These are phyloP conservation scores for Penicillium samsonianum DNA, from an alignment of 495 filamentous ascomycete species.

Conservation along the genomic window DNA sequence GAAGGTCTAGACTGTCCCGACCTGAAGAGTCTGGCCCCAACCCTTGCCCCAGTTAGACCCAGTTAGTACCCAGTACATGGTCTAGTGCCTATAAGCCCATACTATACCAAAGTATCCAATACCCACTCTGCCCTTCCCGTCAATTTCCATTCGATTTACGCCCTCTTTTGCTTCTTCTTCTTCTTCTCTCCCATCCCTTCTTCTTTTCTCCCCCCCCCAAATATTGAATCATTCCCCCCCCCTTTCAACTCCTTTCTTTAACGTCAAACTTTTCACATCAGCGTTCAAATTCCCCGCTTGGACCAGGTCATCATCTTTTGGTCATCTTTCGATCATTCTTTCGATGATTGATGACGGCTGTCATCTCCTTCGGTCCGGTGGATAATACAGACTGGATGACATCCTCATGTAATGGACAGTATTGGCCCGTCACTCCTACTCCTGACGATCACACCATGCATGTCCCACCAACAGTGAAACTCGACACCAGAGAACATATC, in stretches of 20 bases:
- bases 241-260: conserved; percentile 9
- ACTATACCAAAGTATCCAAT: conserved; percentile 19
- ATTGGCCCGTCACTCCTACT: conserved; percentile 30
- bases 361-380: conserved; percentile 19
- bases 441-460: conserved; percentile 37
- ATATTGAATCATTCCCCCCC: conserved; percentile 10
- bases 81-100: conserved; percentile 3
- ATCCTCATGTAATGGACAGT: conserved; percentile 41
- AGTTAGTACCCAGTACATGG: conserved; percentile 20
- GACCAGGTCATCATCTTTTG: background rate
- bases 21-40: conserved; percentile 20
- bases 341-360: conserved; percentile 17
- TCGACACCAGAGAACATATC: conserved; percentile 23
- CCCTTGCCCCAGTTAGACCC: conserved; percentile 12
- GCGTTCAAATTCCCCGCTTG: background rate
- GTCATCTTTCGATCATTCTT: background rate
- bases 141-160: conserved; percentile 23
- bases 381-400: conserved; percentile 38
- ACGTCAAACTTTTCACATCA: conserved; percentile 4
- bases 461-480: conserved; percentile 24
- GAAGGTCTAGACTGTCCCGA: conserved; percentile 28
- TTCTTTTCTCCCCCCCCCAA: conserved; percentile 13
- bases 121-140: conserved; percentile 17
- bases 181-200: conserved; percentile 14
- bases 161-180: conserved; percentile 16